Base-by-base conservation (phyloP, 2,329 filamentous ascomycete genomes). In the Cadophora gregata region DNA sequence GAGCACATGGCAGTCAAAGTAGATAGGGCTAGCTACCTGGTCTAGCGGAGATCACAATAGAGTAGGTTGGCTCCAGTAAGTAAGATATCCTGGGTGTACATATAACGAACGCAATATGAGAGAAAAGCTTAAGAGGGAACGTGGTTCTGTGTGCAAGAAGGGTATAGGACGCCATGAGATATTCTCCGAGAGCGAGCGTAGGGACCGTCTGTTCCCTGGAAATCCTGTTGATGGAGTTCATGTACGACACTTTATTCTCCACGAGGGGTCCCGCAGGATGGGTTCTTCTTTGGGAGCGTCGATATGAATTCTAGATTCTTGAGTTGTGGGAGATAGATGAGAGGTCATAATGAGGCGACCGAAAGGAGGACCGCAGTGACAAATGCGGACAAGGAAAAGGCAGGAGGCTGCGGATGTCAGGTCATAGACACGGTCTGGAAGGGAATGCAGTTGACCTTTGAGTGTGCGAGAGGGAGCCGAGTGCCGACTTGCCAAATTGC, bases 301-400 rank as follows among this genome's bases (percentile, higher is more conserved):
- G 12, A 53, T 21, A 47, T 53, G 50, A 31, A 31, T 53, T 31
- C 36, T 53, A 62, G 58, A 67, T 61, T 66, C 48, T 62, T 42
- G 47, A 62, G 31, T 53, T 62, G 59, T 62, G 48, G 29, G 31
- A 36, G 29, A 56, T 56, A 56, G 53, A 56, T 36, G 53, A n/a
- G 21, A 31, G 21, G 19, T 16, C n/a, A 56, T 36, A 36, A 56
- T 56, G 29, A 36, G 53, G 53, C 31, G 53, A 56, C 53, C 31
- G 29, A 56, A 56, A 36, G 31, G 31, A 56, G 36, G 21, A 29
- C 29, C 24, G 53, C 19, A 56, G 38, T 56, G 53, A 56, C 53
- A 56, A 56, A 56, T 56, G 38, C 53, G 31, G 53, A 56, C 53
- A n/a, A 56, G 14, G 50, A 53, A 27, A 29, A 55, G 25, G 29